Base-by-base conservation (phyloP, 1,139 yeast species). In the Candida sp. region DNA sequence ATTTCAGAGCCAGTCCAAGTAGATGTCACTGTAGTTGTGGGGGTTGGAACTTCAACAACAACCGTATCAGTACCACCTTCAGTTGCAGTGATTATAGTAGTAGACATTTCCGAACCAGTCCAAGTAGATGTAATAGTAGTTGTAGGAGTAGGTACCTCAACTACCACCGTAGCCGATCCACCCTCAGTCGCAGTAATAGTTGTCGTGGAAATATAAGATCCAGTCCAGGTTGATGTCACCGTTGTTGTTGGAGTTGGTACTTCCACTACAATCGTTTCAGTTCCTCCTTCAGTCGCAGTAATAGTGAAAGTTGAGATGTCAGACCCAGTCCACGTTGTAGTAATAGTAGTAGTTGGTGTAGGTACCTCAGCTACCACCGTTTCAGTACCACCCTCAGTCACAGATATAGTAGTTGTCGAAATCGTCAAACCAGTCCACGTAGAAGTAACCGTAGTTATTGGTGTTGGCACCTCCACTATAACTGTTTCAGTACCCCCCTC, bases 101-200 rank as follows among this genome's bases (percentile, higher is more conserved):
- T 43, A 2, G 46, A 11, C 4, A 41, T 38, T 3, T 8, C 19
- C 5, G 45, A 21, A 5, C 44, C 46, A 23, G 45, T 35, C 27
- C 37, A 36, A 15, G 49, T 38, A 50, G 50, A 48, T n/a, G 43
- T 40, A 11, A 37, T 29, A 11, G 52, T 47, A 4, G 25, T 42
- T 5, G 49, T 51, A 21, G 54, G 51, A 11, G 33, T 34, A 3
- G 64, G 63, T 11, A 49, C 51, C 7, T 54, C 51, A 19, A 57
- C 54, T 38, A 51, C 43, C n/a, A 41, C 46, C 3, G 49, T 48
- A 15, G 45, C 49, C 3, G 58, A 56, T 6, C 47, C 54, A 12
- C 49, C 46, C 4, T 46, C 48, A 11, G 50, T 34, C 11, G 22
- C 54, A 9, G 42, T 11, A n/a, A 49, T 33, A 11, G 22, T 23